These are phyloP conservation scores for Conoideocrella luteorostrata DNA, from an alignment of 2,329 filamentous ascomycete genomes.

Conservation along the genomic window DNA sequence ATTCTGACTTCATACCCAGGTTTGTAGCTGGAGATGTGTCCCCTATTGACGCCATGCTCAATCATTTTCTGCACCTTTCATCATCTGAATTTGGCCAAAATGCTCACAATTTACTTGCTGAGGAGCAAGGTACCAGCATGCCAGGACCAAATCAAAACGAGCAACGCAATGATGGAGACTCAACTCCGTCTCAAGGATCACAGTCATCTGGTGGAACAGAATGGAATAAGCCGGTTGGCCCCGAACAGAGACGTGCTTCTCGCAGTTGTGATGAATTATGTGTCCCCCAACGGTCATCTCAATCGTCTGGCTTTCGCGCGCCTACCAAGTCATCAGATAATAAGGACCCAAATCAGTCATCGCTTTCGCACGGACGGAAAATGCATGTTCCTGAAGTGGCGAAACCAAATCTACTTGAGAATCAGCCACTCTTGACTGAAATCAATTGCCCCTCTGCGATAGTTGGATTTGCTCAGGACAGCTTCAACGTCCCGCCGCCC, in stretches of 20 bases:
- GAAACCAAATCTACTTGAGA: slow-evolving; percentile 32
- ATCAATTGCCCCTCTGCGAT: slow-evolving; percentile 62
- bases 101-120: slow-evolving; percentile 10
- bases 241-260: neutral
- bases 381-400: slow-evolving; percentile 27
- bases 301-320: neutral
- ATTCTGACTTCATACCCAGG: slow-evolving; percentile 13
- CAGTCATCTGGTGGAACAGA: neutral
- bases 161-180: neutral
- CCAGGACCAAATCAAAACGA: neutral
- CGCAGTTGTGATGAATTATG: neutral
- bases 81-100: slow-evolving; percentile 9
- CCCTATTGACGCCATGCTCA: slow-evolving; percentile 42
- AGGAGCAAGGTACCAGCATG: slow-evolving; percentile 5
- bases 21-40: slow-evolving; percentile 36
- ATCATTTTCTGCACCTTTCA: slow-evolving; percentile 27
- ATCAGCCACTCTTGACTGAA: slow-evolving; percentile 63
- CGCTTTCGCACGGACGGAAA: slow-evolving; percentile 25
- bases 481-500: slow-evolving; percentile 45
- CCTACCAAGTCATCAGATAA: slow-evolving; percentile 18
- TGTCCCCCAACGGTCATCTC: neutral
- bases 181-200: neutral
- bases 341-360: slow-evolving; percentile 17
- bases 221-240: slow-evolving; percentile 1
- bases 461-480: slow-evolving; percentile 58